Base-by-base conservation (phyloP, 2,329 filamentous ascomycete genomes). In the Venturia oleaginea region DNA sequence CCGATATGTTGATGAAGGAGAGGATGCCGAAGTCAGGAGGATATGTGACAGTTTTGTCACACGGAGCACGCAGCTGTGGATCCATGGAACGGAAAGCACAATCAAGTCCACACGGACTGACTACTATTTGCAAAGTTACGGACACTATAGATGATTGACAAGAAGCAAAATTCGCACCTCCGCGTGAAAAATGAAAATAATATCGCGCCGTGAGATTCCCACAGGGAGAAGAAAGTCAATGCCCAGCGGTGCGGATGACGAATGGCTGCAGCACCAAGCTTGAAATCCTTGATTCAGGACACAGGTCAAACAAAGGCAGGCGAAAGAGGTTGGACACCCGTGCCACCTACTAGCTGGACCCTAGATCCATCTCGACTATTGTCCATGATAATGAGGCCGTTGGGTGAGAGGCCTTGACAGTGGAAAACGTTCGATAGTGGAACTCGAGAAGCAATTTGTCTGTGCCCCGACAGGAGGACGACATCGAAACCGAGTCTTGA, bases 121-220 rank as follows among this genome's bases (percentile, higher is more conserved):
- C 51, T 57, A 17, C 51, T 57, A 17, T 34, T 57, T 57, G 4
- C 51, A 57, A 57, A 57, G 51, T 57, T 57, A 57, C n/a, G n/a
- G n/a, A n/a, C n/a, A n/a, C 19, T 34, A 57, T 57, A 57, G 30
- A 34, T 34, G 10, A 34, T 27, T 57, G 51, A 57, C 51, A 57
- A 57, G 51, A 57, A 57, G 51, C 30, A n/a, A 34, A 57, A n/a
- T 57, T 34, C 19, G 27, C 27, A 57, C 27, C 51, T 34, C 46
- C 46, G 46, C 51, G 51, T 57, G 19, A 4, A 19, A 57, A 11
- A 54, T 54, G 48, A 54, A 32, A 54, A 30, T 32, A 30, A 30
- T 30, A 30, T 54, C 48, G 24, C 19, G n/a, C 34, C 19, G 27
- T 22, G 27, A 57, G 51, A 57, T 32, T 57, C 30, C 22, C 51